Conservation (phyloP, 768 basidiomycete genomes). For the Termitomyces sp. region DNA sequence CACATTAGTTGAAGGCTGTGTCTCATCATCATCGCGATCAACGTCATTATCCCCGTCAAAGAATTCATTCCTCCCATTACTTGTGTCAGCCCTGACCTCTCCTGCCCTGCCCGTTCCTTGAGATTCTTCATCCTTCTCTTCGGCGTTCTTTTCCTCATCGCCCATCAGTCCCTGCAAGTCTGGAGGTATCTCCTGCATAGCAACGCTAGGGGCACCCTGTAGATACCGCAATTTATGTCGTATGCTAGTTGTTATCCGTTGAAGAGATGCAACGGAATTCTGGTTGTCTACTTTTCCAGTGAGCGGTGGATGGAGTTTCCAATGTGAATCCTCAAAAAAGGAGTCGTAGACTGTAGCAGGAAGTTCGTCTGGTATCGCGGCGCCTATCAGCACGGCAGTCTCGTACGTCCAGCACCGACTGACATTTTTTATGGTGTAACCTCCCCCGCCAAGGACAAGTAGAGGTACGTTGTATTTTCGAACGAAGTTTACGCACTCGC, state of each 20-base stretch:
- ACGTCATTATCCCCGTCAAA: conserved; percentile 70
- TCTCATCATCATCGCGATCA: conserved; percentile 39
- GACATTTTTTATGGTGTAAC: conserved; percentile 96
- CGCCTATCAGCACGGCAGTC: conserved; percentile 86
- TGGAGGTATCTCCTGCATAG: conserved; percentile 95
- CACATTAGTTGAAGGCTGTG: background rate
- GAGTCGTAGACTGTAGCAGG: conserved; percentile 87
- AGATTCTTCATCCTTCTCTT: conserved; percentile 46
- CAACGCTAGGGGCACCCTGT: conserved; percentile 93
- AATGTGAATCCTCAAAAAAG: conserved; percentile 88
- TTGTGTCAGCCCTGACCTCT: conserved; percentile 47
- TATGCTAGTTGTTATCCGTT: conserved; percentile 81
- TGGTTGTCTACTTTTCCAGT: conserved; percentile 91
- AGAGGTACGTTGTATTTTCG: conserved; percentile 88
- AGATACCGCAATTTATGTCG: conserved; percentile 87
- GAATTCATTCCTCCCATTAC: conserved; percentile 57
- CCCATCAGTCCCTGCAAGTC: conserved; percentile 75
- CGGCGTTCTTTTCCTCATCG: conserved; percentile 28
- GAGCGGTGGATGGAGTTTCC: conserved; percentile 90
- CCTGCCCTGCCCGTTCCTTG: conserved; percentile 46
- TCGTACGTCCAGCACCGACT: conserved; percentile 99
- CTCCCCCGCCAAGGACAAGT: conserved; percentile 90
- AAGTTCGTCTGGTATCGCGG: conserved; percentile 77
- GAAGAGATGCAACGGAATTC: conserved; percentile 77
- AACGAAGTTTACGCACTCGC: conserved; percentile 97